Conservation (phyloP, 2,329 filamentous ascomycete species). For the Mollisia scopiformis region DNA sequence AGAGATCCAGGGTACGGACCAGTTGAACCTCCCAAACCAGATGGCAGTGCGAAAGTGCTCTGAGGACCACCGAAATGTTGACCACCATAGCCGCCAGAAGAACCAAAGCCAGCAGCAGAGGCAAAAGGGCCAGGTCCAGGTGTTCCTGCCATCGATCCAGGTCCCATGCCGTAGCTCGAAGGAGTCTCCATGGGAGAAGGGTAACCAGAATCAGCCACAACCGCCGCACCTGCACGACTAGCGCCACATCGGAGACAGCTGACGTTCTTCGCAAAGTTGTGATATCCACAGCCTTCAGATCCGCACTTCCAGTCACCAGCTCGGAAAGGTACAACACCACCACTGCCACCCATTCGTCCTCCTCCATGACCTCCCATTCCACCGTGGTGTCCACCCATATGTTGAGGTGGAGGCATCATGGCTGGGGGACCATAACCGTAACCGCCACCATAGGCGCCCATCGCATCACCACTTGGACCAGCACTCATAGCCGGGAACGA, state of each 20-base stretch:
- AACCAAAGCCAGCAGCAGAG: conserved; percentile 69
- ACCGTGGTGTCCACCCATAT: conserved; percentile 64
- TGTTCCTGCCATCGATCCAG: conserved; percentile 83
- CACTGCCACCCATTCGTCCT: conserved; percentile 78
- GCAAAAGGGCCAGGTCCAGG: conserved; percentile 78
- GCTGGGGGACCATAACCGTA: conserved; percentile 75
- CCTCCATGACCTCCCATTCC: conserved; percentile 57
- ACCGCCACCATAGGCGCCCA: conserved; percentile 63
- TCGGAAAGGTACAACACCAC: conserved; percentile 91
- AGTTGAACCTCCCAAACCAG: conserved; percentile 78
- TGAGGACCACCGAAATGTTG: conserved; percentile 88
- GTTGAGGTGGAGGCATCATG: conserved; percentile 79
- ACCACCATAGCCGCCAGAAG: conserved; percentile 62
- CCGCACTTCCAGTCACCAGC: conserved; percentile 99
- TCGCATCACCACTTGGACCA: conserved; percentile 70
- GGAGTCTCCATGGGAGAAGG: conserved; percentile 87
- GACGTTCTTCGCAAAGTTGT: conserved; percentile 99
- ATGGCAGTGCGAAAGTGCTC: conserved; percentile 87
- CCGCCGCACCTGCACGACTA: conserved; percentile 88
- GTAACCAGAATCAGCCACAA: conserved; percentile 92
- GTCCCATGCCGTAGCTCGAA: conserved; percentile 82
- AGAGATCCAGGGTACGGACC: conserved; percentile 76
- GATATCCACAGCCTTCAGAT: conserved; percentile 94
- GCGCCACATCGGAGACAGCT: conserved; percentile 96
- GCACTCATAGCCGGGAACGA: conserved; percentile 94